phyloP scores from a whole-genome alignment of 2,329 filamentous ascomycete species.

The Stachybotrys chlorohalonatus region DNA sequence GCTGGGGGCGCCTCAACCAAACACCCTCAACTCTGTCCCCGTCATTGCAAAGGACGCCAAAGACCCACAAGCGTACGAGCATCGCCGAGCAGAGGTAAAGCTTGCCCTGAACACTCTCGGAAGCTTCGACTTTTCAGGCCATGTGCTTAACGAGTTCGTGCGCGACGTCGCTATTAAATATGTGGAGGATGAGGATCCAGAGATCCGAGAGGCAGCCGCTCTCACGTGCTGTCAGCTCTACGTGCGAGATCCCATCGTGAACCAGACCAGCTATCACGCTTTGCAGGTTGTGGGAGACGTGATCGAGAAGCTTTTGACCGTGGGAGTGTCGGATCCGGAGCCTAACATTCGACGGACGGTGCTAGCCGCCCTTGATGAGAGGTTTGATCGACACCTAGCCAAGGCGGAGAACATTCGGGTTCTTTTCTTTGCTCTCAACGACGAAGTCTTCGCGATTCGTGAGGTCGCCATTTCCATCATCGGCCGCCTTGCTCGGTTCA shows the following conservation, averaged over 20 bases:
- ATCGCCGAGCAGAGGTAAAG: constrained; percentile 78
- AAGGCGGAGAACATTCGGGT: constrained; percentile 97
- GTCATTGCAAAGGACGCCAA: constrained; percentile 82
- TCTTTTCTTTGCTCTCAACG: constrained; percentile 89
- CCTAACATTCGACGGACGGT: constrained; percentile 84
- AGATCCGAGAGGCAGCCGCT: constrained; percentile 88
- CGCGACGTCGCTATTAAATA: constrained; percentile 97
- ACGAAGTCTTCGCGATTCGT: constrained; percentile 85
- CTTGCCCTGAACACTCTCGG: constrained; percentile 89
- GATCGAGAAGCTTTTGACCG: constrained; percentile 90
- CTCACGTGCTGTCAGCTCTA: constrained; percentile 97
- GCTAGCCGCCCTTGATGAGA: constrained; percentile 77
- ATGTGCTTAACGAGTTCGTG: constrained; percentile 96
- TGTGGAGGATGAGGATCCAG: constrained; percentile 89
- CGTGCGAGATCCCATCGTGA: constrained; percentile 92
- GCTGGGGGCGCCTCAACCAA: constrained; percentile 76
- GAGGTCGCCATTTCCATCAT: constrained; percentile 96
- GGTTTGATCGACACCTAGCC: constrained; percentile 93
- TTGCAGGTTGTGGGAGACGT: constrained; percentile 97
- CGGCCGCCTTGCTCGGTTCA: constrained; percentile 80
- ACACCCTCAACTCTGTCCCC: constrained; percentile 71
- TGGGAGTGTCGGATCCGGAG: constrained; percentile 87
- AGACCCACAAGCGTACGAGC: constrained; percentile 72
- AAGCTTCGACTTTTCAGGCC: constrained; percentile 92
- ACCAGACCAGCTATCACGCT: constrained; percentile 94